A percentile compares a stretch with the other conserved stretches of the same genome.
Conservation (phyloP, 1,284 basidiomycete genomes). For the Spongiforma sp. region DNA sequence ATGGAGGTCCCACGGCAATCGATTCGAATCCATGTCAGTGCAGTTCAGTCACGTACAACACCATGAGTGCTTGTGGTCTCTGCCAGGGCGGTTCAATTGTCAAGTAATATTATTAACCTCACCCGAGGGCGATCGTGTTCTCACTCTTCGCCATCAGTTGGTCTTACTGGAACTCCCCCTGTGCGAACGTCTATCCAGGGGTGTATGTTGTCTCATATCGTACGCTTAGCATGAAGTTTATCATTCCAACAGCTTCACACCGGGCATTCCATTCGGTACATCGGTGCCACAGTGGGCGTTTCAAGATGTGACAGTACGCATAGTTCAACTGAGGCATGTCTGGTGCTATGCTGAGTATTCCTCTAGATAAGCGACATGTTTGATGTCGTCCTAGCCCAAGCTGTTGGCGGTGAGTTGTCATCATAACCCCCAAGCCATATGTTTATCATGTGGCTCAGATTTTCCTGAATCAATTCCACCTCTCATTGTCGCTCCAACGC, state of each 20-base stretch:
- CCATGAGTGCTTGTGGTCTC: slow-evolving; percentile 39
- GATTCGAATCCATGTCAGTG: slow-evolving; percentile 35
- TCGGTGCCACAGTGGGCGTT: slow-evolving; percentile 39
- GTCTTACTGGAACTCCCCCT: slow-evolving; percentile 32
- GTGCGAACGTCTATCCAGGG: slow-evolving; percentile 21
- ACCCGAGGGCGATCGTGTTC: background rate
- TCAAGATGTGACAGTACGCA: slow-evolving; percentile 35
- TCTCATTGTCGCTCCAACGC: slow-evolving; percentile 4
- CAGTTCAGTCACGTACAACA: slow-evolving; percentile 38
- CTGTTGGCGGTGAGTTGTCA: slow-evolving; percentile 29
- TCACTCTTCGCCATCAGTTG: slow-evolving; percentile 29
- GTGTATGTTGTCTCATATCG: slow-evolving; percentile 17
- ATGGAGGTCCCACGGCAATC: slow-evolving; percentile 27
- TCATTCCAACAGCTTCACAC: slow-evolving; percentile 22
- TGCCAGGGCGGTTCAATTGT: slow-evolving; percentile 36
- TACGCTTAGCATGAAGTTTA: slow-evolving; percentile 6
- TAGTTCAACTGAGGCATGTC: background rate
- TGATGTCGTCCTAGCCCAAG: slow-evolving; percentile 25
- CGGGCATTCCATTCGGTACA: slow-evolving; percentile 32
- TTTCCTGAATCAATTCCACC: slow-evolving; percentile 31
- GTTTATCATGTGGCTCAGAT: slow-evolving; percentile 22
- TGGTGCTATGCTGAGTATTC: slow-evolving; percentile 2
- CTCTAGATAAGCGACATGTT: slow-evolving; percentile 25
- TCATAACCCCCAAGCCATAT: too few relatives aligned
- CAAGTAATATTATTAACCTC: slow-evolving; percentile 16